phyloP scores from a whole-genome alignment of 306 rosid species.

The Prosopis cineraria region DNA sequence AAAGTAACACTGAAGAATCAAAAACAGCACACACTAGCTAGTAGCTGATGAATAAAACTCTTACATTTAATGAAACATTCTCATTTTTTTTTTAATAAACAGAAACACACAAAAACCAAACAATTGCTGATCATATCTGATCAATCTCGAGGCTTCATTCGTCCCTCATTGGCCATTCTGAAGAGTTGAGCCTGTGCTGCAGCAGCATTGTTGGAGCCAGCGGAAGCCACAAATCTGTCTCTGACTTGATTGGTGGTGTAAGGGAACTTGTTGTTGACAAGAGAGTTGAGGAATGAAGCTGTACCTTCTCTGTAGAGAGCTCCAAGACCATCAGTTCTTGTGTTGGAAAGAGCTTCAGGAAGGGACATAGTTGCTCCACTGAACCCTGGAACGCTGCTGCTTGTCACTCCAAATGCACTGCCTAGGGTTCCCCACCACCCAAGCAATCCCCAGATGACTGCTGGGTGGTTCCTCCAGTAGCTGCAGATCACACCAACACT shows the following conservation, averaged over 20 bases:
- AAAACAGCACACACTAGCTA: conserved; percentile 36
- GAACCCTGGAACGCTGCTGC: conserved; percentile 52
- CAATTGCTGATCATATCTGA: background rate
- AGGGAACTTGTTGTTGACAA: conserved; percentile 74
- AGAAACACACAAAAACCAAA: conserved; percentile 30
- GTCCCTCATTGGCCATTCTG: conserved; percentile 88
- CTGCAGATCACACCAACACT: conserved; percentile 41
- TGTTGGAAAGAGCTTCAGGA: conserved; percentile 84
- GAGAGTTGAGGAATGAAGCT: conserved; percentile 78
- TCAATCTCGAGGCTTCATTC: conserved; percentile 57
- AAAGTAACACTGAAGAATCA: conserved; percentile 32
- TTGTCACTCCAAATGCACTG: conserved; percentile 59
- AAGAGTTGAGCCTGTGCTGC: conserved; percentile 67
- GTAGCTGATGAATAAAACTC: conserved; percentile 18
- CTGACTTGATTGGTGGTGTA: conserved; percentile 75
- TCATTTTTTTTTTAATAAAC: conserved; percentile 29
- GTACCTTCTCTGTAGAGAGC: conserved; percentile 83
- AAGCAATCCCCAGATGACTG: conserved; percentile 73
- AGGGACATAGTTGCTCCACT: conserved; percentile 55
- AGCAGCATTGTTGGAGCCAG: conserved; percentile 75
- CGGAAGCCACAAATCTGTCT: conserved; percentile 59
- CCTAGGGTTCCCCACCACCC: conserved; percentile 97
- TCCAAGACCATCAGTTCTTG: conserved; percentile 75
- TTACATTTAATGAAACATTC: conserved; percentile 3
- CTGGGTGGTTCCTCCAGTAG: conserved; percentile 88